phyloP scores from a whole-genome alignment of 257 asterid genomes.

The Solanum arcanum region DNA sequence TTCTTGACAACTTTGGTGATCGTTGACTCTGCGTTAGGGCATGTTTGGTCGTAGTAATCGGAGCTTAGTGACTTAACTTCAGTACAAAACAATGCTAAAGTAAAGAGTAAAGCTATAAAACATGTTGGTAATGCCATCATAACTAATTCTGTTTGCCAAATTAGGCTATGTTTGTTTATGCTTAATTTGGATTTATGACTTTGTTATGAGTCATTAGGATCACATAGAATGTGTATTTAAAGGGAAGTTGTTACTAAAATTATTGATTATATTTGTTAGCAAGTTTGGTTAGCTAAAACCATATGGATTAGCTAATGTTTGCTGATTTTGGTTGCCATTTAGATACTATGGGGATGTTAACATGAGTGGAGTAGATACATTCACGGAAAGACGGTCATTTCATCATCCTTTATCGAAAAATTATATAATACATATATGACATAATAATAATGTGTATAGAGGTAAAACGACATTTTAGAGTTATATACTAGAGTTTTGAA shows the following conservation, averaged over 20 bases:
- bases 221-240: slow-evolving; percentile 12
- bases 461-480: too few species aligned
- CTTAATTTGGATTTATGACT: not conserved
- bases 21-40: slow-evolving; percentile 44
- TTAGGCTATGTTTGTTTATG: not conserved
- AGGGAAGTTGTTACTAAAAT: slow-evolving; percentile 1
- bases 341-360: not conserved
- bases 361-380: too few species aligned
- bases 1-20: slow-evolving; percentile 34
- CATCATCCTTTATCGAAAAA: too few species aligned
- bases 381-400: too few species aligned
- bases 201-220: not conserved
- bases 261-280: slow-evolving; percentile 1
- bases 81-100: not conserved
- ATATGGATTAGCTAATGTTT: not conserved
- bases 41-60: slow-evolving; percentile 53
- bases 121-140: slow-evolving; percentile 26
- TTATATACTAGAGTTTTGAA: too few species aligned
- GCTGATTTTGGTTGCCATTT: not conserved
- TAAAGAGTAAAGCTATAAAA: slow-evolving; percentile 6
- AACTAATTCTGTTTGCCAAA: not conserved
- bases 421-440: too few species aligned
- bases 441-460: too few species aligned
- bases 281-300: slow-evolving; percentile 31
- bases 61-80: slow-evolving; percentile 31